Evolutionary conservation across 495 filamentous ascomycete species (phyloP).

Genomic region (Evernia prunastri): DNA sequence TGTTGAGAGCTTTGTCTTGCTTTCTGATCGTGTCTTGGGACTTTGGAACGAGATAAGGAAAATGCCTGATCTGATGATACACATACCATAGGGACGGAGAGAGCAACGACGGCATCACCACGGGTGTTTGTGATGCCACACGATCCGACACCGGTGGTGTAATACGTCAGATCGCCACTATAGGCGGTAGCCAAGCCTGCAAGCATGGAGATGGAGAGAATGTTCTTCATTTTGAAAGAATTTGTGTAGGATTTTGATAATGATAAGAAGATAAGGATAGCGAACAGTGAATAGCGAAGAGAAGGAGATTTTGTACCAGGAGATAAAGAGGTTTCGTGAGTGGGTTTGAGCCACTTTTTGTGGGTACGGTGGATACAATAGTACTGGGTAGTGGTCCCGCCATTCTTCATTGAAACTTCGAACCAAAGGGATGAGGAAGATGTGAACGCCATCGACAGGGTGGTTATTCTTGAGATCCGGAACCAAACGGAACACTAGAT

Average conservation of each 20-base stretch:
- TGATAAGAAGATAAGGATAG: neutral
- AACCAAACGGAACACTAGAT: neutral
- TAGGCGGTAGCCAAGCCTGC: slow-evolving; percentile 6
- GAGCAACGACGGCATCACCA: slow-evolving; percentile 12
- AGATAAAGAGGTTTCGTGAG: neutral
- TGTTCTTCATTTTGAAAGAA: neutral
- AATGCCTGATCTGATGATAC: neutral
- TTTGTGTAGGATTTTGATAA: neutral
- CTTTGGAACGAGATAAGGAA: neutral
- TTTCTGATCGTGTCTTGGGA: neutral
- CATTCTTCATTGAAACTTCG: neutral
- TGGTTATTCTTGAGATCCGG: neutral
- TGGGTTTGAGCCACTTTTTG: neutral
- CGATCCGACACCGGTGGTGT: slow-evolving; percentile 15
- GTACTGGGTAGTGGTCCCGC: neutral
- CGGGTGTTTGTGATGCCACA: slow-evolving; percentile 7
- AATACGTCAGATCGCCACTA: slow-evolving; percentile 8
- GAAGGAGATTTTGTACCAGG: neutral
- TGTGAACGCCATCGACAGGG: neutral
- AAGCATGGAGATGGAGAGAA: neutral
- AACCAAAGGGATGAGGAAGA: neutral
- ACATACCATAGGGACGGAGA: slow-evolving; percentile 3
- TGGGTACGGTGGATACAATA: neutral
- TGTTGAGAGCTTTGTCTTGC: neutral
- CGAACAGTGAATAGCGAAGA: neutral